Conservation (phyloP, 345 rosid genomes). For the Arabis hirsuta region DNA sequence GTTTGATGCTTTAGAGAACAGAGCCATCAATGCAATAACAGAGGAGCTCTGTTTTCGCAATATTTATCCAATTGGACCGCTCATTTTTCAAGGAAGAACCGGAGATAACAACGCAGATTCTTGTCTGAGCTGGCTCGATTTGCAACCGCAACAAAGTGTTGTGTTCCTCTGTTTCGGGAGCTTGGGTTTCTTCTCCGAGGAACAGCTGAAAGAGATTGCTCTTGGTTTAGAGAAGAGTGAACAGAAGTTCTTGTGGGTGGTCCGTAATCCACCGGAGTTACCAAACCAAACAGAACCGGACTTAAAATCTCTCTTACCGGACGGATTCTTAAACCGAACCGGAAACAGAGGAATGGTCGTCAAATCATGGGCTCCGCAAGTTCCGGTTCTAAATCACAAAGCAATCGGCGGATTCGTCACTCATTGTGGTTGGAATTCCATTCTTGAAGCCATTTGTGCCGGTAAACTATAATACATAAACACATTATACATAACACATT, state of each 20-base stretch:
- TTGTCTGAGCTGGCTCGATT: conserved; percentile 53
- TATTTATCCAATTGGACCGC: conserved; percentile 58
- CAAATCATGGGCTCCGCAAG: conserved; percentile 69
- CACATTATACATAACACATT: not conserved
- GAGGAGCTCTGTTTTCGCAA: conserved; percentile 53
- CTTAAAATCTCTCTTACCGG: conserved; percentile 47
- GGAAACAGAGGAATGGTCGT: conserved; percentile 52
- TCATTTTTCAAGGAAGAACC: conserved; percentile 34
- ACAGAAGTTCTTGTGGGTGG: conserved; percentile 62
- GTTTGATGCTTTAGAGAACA: conserved; percentile 56
- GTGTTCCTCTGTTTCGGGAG: conserved; percentile 67
- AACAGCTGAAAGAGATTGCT: conserved; percentile 55
- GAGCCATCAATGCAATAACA: conserved; percentile 41
- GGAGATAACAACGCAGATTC: conserved; percentile 18
- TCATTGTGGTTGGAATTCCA: conserved; percentile 80
- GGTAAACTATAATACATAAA: conserved; percentile 34
- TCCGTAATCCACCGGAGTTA: conserved; percentile 47
- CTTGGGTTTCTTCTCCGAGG: conserved; percentile 50
- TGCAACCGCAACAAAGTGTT: conserved; percentile 51
- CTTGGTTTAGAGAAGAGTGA: conserved; percentile 55
- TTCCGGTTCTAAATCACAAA: conserved; percentile 52
- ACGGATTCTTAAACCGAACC: conserved; percentile 51
- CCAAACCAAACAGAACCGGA: conserved; percentile 41
- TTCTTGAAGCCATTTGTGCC: conserved; percentile 57
- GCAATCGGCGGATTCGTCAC: conserved; percentile 69